These are phyloP conservation scores for Blepharisma stoltei DNA, from an alignment of 73 alveolate genomes.

Conservation along the genomic window DNA sequence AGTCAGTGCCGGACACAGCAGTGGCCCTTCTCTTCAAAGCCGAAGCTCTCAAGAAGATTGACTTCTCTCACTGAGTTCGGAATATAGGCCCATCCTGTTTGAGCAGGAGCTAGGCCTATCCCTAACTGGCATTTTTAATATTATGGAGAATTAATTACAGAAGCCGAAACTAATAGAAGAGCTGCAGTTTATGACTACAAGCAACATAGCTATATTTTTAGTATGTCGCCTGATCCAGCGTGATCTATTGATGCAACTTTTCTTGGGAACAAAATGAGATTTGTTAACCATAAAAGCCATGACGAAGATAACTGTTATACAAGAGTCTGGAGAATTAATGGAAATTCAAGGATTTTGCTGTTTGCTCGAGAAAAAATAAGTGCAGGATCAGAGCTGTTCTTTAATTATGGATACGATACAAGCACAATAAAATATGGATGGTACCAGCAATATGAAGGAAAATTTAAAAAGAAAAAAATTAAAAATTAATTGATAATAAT, in stretches of 20 bases:
- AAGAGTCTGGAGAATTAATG: conserved; percentile 6
- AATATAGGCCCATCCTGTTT: too few relatives aligned
- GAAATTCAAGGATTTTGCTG: conserved; percentile 2
- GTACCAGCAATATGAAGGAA: conserved; percentile 23
- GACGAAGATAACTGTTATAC: neutral
- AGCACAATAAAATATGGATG: conserved; percentile 7
- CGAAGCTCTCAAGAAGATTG: too few relatives aligned
- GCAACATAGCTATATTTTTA: conserved; percentile 7
- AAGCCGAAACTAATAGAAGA: conserved; percentile 28
- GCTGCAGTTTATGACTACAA: conserved; percentile 21
- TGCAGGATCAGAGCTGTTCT: conserved; percentile 1
- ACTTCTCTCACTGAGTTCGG: too few relatives aligned
- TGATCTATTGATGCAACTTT: conserved; percentile 15
- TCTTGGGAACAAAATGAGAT: conserved; percentile 21
- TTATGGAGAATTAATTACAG: conserved; percentile 10
- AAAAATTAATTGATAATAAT: neutral
- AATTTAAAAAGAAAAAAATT: neutral
- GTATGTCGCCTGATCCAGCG: neutral
- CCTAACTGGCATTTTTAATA: too few relatives aligned
- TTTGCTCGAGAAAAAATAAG: conserved; percentile 11
- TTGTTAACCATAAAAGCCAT: conserved; percentile 21
- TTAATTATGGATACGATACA: conserved; percentile 24
- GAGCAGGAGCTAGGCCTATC: too few relatives aligned
- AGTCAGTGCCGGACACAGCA: too few relatives aligned
- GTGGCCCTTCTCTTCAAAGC: too few relatives aligned